phyloP scores from a whole-genome alignment of 768 basidiomycete genomes.

The Scleroderma citrinum region DNA sequence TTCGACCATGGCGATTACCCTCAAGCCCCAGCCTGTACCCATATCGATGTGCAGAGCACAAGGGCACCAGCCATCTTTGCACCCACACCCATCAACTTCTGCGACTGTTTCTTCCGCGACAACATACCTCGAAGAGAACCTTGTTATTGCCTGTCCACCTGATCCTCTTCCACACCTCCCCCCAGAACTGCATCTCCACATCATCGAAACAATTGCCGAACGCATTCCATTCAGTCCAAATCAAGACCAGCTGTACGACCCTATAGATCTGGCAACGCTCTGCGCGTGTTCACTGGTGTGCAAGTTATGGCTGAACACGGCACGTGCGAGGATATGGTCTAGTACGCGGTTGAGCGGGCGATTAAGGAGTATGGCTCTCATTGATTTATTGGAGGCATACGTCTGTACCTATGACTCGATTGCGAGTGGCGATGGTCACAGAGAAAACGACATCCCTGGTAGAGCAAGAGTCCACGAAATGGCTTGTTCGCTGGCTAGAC shows the following conservation, averaged over 20 bases:
- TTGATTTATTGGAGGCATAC: slow-evolving; percentile 16
- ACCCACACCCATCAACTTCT: not conserved
- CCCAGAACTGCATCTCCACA: slow-evolving; percentile 25
- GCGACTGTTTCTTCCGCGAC: not conserved
- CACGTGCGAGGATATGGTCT: slow-evolving; percentile 20
- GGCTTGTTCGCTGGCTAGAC: slow-evolving; percentile 19
- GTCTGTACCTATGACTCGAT: not conserved
- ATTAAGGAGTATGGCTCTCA: slow-evolving; percentile 16
- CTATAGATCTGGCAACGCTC: slow-evolving; percentile 14
- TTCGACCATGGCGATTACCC: not conserved
- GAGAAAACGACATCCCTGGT: not conserved
- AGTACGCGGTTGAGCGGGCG: slow-evolving; percentile 14
- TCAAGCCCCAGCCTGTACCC: not conserved
- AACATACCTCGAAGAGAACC: not conserved
- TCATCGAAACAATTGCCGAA: slow-evolving; percentile 21
- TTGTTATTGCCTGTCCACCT: not conserved
- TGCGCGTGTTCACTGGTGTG: slow-evolving; percentile 25
- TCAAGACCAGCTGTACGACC: slow-evolving; percentile 11
- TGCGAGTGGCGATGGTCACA: no score
- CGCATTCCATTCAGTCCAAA: slow-evolving; percentile 8
- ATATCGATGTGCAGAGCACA: not conserved
- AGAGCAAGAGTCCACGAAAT: slow-evolving; percentile 21
- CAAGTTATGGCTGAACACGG: slow-evolving; percentile 24
- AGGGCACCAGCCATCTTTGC: not conserved
- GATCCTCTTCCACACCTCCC: slow-evolving; percentile 16